A percentile compares a stretch with the other conserved stretches of the same genome.
phyloP scores from a whole-genome alignment of 768 basidiomycete genomes.

The Podaxis sp. region DNA sequence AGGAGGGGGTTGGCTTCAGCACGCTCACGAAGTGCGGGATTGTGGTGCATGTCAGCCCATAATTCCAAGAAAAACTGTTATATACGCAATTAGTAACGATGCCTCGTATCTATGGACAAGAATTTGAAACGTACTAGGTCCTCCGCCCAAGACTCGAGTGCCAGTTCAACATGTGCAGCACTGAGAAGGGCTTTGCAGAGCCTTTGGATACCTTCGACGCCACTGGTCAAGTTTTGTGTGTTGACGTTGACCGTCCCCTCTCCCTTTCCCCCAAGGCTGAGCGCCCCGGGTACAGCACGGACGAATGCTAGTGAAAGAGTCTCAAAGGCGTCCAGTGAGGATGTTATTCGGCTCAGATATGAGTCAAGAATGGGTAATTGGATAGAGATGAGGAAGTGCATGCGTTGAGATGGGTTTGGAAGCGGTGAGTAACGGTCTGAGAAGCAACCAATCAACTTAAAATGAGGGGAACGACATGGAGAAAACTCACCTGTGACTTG shows the following conservation, averaged over 20 bases:
- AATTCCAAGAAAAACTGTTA: conserved; percentile 88
- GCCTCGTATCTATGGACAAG: background rate
- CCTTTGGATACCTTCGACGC: conserved; percentile 78
- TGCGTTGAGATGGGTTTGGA: conserved; percentile 71
- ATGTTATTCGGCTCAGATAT: conserved; percentile 73
- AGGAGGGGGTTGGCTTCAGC: conserved; percentile 46
- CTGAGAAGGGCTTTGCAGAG: conserved; percentile 85
- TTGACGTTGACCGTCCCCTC: conserved; percentile 43
- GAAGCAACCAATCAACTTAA: background rate
- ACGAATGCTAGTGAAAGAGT: conserved; percentile 83
- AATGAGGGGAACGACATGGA: background rate
- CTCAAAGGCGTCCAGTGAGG: conserved; percentile 92
- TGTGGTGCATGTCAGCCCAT: conserved; percentile 72
- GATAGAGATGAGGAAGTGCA: conserved; percentile 77
- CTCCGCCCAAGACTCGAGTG: conserved; percentile 83
- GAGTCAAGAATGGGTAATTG: conserved; percentile 81
- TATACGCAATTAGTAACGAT: background rate
- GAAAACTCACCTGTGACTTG: conserved; percentile 78
- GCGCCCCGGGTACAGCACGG: conserved; percentile 88
- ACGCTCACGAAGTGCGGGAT: conserved; percentile 51
- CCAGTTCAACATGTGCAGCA: conserved; percentile 63
- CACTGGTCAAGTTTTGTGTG: conserved; percentile 66
- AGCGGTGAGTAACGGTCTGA: conserved; percentile 89
- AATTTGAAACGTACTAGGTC: conserved; percentile 58
- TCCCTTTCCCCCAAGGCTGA: conserved; percentile 48